Base-by-base conservation (phyloP, 768 basidiomycete species). In the Leccinum rimulosum region DNA sequence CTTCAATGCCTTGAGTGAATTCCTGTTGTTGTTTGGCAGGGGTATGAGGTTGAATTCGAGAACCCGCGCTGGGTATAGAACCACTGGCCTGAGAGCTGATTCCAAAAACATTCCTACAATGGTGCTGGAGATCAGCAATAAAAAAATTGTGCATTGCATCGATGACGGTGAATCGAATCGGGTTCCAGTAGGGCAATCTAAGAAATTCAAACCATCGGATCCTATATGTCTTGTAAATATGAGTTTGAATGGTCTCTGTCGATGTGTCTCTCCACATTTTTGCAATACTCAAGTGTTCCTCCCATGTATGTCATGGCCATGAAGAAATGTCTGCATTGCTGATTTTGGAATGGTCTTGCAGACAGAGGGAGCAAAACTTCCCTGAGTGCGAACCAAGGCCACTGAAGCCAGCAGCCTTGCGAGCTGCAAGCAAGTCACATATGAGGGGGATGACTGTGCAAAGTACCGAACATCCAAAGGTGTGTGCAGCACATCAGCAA, bases 401-500 rank as follows among this genome's bases (percentile, higher is more conserved):
- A 30, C 30, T 30, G 30, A 25, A 49, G 14, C 48, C 48, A 28
- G 17, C 19, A 11, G 25, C 25, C 14, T 49, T 25, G 4, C 25
- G 25, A 6, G 25, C 48, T 11, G 48, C 48, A 11, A 22, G 25
- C 9, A 49, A 27, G 48, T 49, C 48, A 49, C 11, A 19, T 9
- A 49, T 14, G 10, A 19, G 17, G 5, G 19, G 19, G 4, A 19
- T 19, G 11, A 49, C 11, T 49, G 19, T 27, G 9, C 10, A 22
- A 11, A 9, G 25, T 12, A 49, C 25, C 25, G 14, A 27, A 25
- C 25, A 15, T 11, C 48, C 48, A 11, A 15, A 8, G 4, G 7
- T 5, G 22, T 22, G 22, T 2, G 7, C 12, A 4, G 47, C n/a
- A 79, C 22, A 22, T 22, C 22, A 22, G 22, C 22, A 22, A 22